These are phyloP conservation scores for Glycine soja DNA, from an alignment of 306 rosid species.

Conservation along the genomic window DNA sequence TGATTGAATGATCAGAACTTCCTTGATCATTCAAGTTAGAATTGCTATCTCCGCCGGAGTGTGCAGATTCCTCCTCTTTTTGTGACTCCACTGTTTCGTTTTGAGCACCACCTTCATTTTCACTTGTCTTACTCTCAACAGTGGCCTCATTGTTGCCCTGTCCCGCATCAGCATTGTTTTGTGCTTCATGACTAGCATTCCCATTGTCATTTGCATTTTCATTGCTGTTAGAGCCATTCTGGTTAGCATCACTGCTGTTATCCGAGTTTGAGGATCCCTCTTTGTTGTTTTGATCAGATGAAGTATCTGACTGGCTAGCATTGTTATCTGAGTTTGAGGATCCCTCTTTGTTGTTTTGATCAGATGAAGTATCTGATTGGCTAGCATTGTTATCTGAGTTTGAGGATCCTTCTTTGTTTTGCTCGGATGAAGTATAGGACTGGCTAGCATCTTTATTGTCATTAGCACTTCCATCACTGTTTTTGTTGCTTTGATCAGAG, in stretches of 20 bases:
- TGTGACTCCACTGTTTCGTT: slow-evolving; percentile 55
- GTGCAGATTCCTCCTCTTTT: slow-evolving; percentile 54
- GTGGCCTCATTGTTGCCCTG: slow-evolving; percentile 35
- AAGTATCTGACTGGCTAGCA: no score
- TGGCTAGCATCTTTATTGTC: slow-evolving; percentile 35
- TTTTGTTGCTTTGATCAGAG: slow-evolving; percentile 53
- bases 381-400: no score
- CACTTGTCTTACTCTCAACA: slow-evolving; percentile 49
- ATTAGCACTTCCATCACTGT: slow-evolving; percentile 47
- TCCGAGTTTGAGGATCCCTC: no score
- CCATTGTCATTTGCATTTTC: slow-evolving; percentile 42
- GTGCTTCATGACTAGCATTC: slow-evolving; percentile 48
- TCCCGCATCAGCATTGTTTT: slow-evolving; percentile 26
- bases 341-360: neutral
- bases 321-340: no score
- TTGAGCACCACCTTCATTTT: slow-evolving; percentile 49
- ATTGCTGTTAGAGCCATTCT: slow-evolving; percentile 46
- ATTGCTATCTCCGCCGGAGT: slow-evolving; percentile 38
- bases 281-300: neutral
- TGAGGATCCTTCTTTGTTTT: no score
- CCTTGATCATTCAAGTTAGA: slow-evolving; percentile 48
- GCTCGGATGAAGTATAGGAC: no score
- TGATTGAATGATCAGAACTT: slow-evolving; percentile 60
- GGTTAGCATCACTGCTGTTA: slow-evolving; percentile 14
- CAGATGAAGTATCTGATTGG: no score